Evolutionary conservation across 1,139 yeast species (phyloP).

Genomic region (Pichia sp.): DNA sequence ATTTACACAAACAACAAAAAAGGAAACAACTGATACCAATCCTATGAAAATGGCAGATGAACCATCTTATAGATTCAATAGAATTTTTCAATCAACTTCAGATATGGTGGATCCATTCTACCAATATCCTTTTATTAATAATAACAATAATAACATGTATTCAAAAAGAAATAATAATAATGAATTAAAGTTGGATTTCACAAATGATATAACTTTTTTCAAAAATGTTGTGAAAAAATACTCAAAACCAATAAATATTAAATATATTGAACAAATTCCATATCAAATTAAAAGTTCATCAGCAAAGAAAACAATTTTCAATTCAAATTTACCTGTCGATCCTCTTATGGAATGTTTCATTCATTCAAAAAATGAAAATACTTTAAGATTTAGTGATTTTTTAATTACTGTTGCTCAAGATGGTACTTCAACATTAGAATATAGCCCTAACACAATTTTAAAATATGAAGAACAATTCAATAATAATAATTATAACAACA

Average conservation of each 20-base stretch:
- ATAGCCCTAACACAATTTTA: not conserved
- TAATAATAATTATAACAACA: not conserved
- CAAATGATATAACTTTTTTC: conserved; percentile 10
- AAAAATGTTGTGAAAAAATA: conserved; percentile 22
- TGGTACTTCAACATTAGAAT: not conserved
- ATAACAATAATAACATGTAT: conserved; percentile 12
- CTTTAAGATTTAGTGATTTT: conserved; percentile 15
- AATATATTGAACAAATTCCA: not conserved
- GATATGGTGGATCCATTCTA: conserved; percentile 23
- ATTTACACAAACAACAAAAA: no score
- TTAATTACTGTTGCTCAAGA: not conserved
- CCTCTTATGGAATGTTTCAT: conserved; percentile 14
- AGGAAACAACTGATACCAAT: no score
- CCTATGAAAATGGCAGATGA: conserved; percentile 6
- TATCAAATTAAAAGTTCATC: not conserved
- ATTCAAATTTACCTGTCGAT: conserved; percentile 6
- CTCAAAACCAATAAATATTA: conserved; percentile 15
- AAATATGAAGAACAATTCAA: not conserved
- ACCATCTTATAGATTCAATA: conserved; percentile 19
- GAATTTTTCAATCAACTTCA: conserved; percentile 9
- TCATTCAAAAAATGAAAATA: conserved; percentile 3
- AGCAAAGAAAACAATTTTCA: not conserved
- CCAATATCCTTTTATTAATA: conserved; percentile 3
- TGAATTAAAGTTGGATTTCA: conserved; percentile 18
- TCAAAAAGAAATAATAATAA: conserved; percentile 4